phyloP scores from a whole-genome alignment of 2,329 filamentous ascomycete genomes.

The Penicillium sp. region DNA sequence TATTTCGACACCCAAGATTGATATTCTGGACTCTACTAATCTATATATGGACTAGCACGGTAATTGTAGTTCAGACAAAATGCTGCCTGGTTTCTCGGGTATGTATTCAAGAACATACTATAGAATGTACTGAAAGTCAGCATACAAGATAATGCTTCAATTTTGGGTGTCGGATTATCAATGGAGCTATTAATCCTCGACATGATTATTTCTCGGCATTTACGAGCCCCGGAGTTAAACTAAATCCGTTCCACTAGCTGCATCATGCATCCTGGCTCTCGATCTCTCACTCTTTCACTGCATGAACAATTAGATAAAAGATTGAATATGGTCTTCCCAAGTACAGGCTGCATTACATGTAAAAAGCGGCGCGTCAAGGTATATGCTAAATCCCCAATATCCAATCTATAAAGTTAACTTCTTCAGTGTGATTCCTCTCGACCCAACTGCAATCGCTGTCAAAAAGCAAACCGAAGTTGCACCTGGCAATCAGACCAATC shows the following conservation, averaged over 20 bases:
- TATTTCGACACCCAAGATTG: too few species aligned
- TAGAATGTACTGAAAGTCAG: too few species aligned
- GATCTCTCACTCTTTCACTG: neutral
- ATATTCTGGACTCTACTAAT: too few species aligned
- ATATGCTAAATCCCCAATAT: neutral
- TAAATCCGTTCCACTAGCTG: neutral
- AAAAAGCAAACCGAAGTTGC: conserved; percentile 20
- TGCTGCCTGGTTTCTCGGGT: too few species aligned
- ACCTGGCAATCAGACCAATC: conserved; percentile 17
- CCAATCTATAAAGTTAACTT: neutral
- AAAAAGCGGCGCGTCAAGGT: conserved; percentile 24
- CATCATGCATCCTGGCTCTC: neutral
- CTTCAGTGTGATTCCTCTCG: conserved; percentile 18
- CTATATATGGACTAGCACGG: too few species aligned
- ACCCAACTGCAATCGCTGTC: conserved; percentile 13
- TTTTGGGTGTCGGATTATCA: too few species aligned
- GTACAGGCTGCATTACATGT: conserved; percentile 18
- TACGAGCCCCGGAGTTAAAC: too few species aligned
- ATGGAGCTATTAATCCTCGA: too few species aligned
- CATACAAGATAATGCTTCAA: too few species aligned
- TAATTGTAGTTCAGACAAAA: too few species aligned
- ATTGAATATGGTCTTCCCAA: conserved; percentile 12
- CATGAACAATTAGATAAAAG: neutral
- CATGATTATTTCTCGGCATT: too few species aligned
- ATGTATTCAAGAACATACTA: too few species aligned